Base-by-base conservation (phyloP, 1,139 yeast species). In the Lodderomyces theae region DNA sequence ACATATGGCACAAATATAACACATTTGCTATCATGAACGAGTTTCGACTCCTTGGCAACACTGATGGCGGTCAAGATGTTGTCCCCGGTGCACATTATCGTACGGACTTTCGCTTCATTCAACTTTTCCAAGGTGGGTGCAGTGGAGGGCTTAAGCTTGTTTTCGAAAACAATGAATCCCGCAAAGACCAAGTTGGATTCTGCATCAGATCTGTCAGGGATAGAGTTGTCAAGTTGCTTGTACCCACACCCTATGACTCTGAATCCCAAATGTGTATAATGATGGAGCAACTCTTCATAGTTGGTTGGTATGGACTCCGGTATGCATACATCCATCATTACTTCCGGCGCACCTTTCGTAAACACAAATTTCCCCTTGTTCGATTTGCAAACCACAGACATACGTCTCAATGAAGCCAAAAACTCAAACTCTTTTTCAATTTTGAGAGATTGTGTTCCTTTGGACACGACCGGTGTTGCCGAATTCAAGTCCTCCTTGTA, bases 21-120 rank as follows among this genome's bases (percentile, higher is more conserved):
- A 1, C 64, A 58, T 8, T 60, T 63, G 4, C 62, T 58, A 1
- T 69, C 63, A 3, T 63, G 61, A 7, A 92, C 63, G 46, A 92
- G 71, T 7, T 79, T 82, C 58, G 95, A 86, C 54, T 92, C 97
- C 46, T 79, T 75, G 2, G 87, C 96, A 18, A 92, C 98, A 63
- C 96, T 86, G 19, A 94, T 79, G 0, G 98, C 98, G 0, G 99
- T 92, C 46, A 92, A 69, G 12, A 92, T 80, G 57, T 92, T 92
- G 59, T 92, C 99, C 40, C 99, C 99, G 0, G 98, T 92, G 61
- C 98, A 94, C 98, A 92, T 94, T 19, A 89, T 71, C 0, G 95
- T 86, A 51, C 97, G 72, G 42, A 92, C 76, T 31, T 77, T 70
- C 0, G 98, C 97, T 11, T 59, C 54, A 31, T 65, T 66, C 41